A percentile compares a stretch with the other conserved stretches of the same genome.
Conservation (phyloP, 331 rosid species). For the Quercus phellos region DNA sequence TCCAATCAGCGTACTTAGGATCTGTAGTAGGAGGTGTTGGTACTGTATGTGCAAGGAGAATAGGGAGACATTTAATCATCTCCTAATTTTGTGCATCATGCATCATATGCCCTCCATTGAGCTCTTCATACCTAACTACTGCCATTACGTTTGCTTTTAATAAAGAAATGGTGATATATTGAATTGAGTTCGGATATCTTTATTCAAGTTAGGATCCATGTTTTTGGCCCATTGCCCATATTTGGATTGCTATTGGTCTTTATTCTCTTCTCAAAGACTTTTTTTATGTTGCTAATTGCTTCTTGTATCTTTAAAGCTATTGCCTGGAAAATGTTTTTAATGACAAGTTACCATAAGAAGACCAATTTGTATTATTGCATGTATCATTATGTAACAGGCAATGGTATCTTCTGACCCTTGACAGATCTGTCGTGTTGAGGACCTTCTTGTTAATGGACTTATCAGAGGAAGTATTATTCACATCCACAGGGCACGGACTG, state of each 20-base stretch:
- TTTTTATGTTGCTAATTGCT: neutral
- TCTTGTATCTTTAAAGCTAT: neutral
- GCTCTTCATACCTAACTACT: neutral
- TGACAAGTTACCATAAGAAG: neutral
- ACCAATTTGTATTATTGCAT: neutral
- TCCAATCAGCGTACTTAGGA: no score
- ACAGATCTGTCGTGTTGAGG: conserved; percentile 98
- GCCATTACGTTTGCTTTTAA: neutral
- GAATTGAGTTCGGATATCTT: neutral
- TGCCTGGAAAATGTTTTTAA: neutral
- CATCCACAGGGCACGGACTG: conserved; percentile 96
- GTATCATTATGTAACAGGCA: conserved; percentile 3
- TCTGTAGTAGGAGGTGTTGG: no score
- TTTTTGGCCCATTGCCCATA: neutral
- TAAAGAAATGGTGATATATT: neutral
- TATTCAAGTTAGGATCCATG: neutral
- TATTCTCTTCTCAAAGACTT: neutral
- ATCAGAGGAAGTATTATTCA: conserved; percentile 93
- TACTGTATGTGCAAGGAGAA: no score
- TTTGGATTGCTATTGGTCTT: neutral
- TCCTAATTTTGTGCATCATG: no score
- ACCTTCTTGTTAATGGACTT: conserved; percentile 79
- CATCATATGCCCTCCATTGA: no score
- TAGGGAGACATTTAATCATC: no score
- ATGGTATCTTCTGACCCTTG: conserved; percentile 29